Conservation (phyloP, 2,329 filamentous ascomycete genomes). For the Calonectria honghensis region DNA sequence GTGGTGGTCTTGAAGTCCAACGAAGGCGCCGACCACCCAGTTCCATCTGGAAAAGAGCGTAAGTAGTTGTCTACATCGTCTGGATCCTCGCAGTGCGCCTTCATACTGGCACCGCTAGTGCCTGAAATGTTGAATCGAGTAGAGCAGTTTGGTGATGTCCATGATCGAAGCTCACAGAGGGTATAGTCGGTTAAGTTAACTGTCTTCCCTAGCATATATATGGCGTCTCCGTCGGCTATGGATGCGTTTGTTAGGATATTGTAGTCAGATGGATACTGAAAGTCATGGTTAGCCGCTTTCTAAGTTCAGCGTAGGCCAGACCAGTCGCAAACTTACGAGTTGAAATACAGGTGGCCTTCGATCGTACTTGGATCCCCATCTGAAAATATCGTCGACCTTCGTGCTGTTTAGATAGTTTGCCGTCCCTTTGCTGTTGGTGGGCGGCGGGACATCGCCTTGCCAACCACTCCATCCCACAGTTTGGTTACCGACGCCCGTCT, state of each 20-base stretch:
- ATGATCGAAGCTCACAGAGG: constrained; percentile 80
- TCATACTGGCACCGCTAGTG: constrained; percentile 74
- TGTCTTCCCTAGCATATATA: constrained; percentile 80
- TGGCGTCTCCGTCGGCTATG: constrained; percentile 65
- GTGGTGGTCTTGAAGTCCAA: constrained; percentile 76
- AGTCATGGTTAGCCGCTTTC: constrained; percentile 24
- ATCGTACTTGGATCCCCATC: constrained; percentile 74
- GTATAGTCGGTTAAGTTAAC: constrained; percentile 70
- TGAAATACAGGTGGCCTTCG: constrained; percentile 73
- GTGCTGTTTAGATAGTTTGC: constrained; percentile 72
- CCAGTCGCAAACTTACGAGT: constrained; percentile 59
- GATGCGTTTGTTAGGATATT: constrained; percentile 80
- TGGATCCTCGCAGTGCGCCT: constrained; percentile 76
- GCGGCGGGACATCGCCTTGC: constrained; percentile 61
- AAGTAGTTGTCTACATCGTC: constrained; percentile 74
- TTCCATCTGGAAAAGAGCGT: constrained; percentile 59
- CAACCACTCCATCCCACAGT: constrained; percentile 60
- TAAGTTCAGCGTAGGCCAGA: constrained; percentile 43
- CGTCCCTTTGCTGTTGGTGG: constrained; percentile 49
- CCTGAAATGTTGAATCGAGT: constrained; percentile 76
- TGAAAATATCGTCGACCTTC: constrained; percentile 81
- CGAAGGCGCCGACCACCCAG: constrained; percentile 58
- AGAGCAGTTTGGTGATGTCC: constrained; percentile 79
- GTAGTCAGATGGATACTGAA: constrained; percentile 73
- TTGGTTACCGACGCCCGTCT: constrained; percentile 61